Evolutionary conservation across 257 asterid species (phyloP).

Genomic region (Solanum phureja): DNA sequence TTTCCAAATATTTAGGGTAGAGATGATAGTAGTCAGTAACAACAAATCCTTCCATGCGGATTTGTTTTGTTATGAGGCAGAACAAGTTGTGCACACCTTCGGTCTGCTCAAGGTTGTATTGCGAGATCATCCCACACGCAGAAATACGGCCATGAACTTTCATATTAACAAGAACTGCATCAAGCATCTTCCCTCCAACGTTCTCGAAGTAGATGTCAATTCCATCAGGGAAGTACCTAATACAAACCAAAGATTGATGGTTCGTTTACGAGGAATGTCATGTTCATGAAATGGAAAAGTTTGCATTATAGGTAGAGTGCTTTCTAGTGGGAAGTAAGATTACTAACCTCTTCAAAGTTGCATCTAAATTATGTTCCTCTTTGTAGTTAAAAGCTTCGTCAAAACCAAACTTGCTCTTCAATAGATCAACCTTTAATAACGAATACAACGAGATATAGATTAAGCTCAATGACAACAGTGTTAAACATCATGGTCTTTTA

Average conservation of each 20-base stretch:
- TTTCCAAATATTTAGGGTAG: background rate
- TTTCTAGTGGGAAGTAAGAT: no score
- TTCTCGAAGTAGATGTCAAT: background rate
- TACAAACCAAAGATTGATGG: background rate
- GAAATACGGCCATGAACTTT: background rate
- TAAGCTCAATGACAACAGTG: background rate
- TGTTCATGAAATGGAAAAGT: background rate
- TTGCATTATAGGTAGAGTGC: background rate
- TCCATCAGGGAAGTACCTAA: background rate
- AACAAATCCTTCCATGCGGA: slow-evolving; percentile 4
- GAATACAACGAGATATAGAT: background rate
- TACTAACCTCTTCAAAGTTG: no score
- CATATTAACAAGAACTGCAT: background rate
- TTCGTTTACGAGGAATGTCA: background rate
- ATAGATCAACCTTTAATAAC: no score
- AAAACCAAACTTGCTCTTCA: no score
- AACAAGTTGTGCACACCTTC: background rate
- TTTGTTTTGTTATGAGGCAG: background rate
- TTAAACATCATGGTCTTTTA: background rate
- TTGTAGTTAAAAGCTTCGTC: no score
- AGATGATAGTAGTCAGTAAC: background rate
- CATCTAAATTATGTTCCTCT: no score
- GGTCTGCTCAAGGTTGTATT: background rate
- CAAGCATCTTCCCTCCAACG: background rate
- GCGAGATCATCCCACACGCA: background rate